Base-by-base conservation (phyloP, 208 protist species). In the Zelonia costaricensis region DNA sequence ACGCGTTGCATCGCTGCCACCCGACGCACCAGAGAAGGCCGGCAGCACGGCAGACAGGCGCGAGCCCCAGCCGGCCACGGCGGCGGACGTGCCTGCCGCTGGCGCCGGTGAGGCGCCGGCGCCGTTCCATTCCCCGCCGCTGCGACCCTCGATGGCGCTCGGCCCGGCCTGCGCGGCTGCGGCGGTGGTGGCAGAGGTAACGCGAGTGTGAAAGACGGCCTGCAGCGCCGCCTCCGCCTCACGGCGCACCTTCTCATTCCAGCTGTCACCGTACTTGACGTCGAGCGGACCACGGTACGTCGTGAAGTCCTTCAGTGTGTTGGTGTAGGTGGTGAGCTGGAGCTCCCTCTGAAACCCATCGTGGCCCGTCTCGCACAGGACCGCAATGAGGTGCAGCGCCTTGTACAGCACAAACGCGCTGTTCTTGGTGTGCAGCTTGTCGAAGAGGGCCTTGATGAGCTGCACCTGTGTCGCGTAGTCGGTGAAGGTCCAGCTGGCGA, bases 281-380 rank as follows among this genome's bases (percentile, higher is more conserved):
- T 89, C 80, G 16, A 48, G 55, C 15, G 51, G 36, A 8, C 86
- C 84, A 43, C 77, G 61, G 73, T 78, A 92, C 7, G 27, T 76
- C 13, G 75, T 63, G 58, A 81, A 75, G 31, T 70, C 44, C 58
- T 79, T 78, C 31, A 69, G 35, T 1, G 65, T 47, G 28, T 40
- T 57, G 5, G 68, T 53, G 68, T 68, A 63, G 51, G 48, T 68
- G 47, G 27, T 31, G 8, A 69, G 69, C 56, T 84, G 78, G 43
- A 92, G 60, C 43, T 79, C 74, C 40, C 68, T 75, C 52, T 90
- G 80, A 51, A 94, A 91, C 51, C 85, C 85, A 20, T 64, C 49
- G 49, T 92, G 78, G 1, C 82, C 83, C 12, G 53, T 84, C 69
- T 86, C 74, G 55, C 76, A 80, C 38, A 88, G 60, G n/a, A 80